A percentile compares a stretch with the other conserved stretches of the same genome.
phyloP scores from a whole-genome alignment of 1,284 basidiomycete genomes.

The Thecaphora thlaspeos region DNA sequence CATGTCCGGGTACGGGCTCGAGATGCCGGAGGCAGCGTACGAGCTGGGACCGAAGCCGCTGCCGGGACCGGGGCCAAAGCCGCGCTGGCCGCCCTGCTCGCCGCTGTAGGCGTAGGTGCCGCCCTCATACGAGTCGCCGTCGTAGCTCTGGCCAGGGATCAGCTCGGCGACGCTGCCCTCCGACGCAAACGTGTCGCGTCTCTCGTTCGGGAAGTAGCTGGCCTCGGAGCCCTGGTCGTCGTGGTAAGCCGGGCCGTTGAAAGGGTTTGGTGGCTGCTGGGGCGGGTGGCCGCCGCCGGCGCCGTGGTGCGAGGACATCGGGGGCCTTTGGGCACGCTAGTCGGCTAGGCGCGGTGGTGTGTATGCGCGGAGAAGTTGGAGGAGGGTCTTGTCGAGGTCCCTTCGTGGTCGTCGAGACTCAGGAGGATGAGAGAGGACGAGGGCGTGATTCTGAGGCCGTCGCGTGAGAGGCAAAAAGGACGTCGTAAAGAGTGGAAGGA shows the following conservation, averaged over 20 bases:
- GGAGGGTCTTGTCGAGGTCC: no score
- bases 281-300: constrained; percentile 30
- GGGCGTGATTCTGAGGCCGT: no score
- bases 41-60: constrained; percentile 35
- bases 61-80: constrained; percentile 36
- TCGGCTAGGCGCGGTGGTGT: no score
- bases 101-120: constrained; percentile 38
- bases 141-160: constrained; percentile 46
- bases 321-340: no score
- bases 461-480: no score
- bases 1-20: constrained; percentile 39
- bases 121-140: constrained; percentile 49
- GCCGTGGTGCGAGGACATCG: constrained; percentile 37
- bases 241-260: constrained; percentile 42
- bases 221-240: constrained; percentile 44
- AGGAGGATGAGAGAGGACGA: no score
- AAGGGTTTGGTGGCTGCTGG: constrained; percentile 40
- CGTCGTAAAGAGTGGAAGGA: no score
- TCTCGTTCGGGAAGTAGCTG: constrained; percentile 43
- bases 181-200: constrained; percentile 47
- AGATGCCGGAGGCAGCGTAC: constrained; percentile 49
- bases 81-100: constrained; percentile 36
- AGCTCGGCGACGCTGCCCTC: constrained; percentile 51
- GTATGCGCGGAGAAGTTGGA: no score
- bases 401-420: no score